Base-by-base conservation (phyloP, 495 filamentous ascomycete species). In the Copromyces sp. region DNA sequence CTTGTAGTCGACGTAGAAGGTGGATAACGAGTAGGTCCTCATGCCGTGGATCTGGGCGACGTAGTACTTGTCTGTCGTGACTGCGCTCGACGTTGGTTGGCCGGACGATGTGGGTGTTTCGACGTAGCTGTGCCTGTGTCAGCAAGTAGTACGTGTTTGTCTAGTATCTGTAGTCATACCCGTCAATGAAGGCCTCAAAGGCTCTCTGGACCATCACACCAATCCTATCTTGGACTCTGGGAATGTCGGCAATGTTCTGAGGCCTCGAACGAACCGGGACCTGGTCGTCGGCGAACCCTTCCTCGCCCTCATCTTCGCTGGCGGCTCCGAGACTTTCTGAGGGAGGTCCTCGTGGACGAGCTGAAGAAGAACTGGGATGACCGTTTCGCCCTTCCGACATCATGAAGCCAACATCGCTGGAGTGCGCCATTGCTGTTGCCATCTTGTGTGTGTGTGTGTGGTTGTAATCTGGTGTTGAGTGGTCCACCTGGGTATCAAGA, bases 1-100 rank as follows among this genome's bases (percentile, higher is more conserved):
- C 69, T 89, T 93, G 84, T 90, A 99, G 82, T 99, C 96, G 77
- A 99, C 92, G 80, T 98, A 99, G 47, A 98, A 90, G 6, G 95
- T 99, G 1, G 94, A 98, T n/a, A 97, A 86, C 73, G 91, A 89
- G 80, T 93, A 94, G 71, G 89, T 90, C 29, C 87, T 86, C 87
- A 99, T 90, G 71, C 93, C 93, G 77, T 97, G 92, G 72, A 99
- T 95, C 79, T 97, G 96, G 20, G 93, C 93, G 75, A 99, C 88
- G 81, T 99, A 99, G 85, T 98, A 98, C 79, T 93, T 95, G 80
- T 97, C 92, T 29, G 91, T 95, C 32, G 90, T 90, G 29, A 89
- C 81, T 39, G 89, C 89, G 77, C 90, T 92, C 32, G 94, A 94
- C 0, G 89, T 87, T 1, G 92, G 92, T 12, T 91, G 90, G 14